Base-by-base conservation (phyloP, 2,329 filamentous ascomycete species). In the Lasiodiplodia sp. region DNA sequence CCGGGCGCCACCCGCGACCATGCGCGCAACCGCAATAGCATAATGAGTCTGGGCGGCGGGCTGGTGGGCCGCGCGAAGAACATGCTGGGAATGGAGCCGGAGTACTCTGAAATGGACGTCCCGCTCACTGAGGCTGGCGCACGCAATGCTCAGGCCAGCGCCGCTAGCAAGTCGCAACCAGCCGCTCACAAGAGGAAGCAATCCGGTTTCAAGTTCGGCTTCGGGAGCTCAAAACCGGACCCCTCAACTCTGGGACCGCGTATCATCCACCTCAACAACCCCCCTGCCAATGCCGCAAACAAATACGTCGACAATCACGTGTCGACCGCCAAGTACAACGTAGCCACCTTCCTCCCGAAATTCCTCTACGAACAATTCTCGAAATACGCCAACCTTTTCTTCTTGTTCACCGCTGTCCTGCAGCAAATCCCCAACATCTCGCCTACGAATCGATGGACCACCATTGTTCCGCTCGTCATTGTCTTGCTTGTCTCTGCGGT, bases 331-430 rank as follows among this genome's bases (percentile, higher is more conserved):
- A 99, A 99, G 82, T 99, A 99, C 87, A 99, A 98, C 79, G 75
- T 93, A 76, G 86, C 92, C 67, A 97, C 94, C 23, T 99, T 99
- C 80, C 78, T 98, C 21, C 96, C 96, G 63, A 99, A 99, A 81
- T 99, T 99, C 82, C 85, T 99, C 68, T 94, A 95, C 79, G 96
- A 99, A 80, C 96, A 99, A 79, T 99, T 99, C 83, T 97, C 94
- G 70, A 99, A 97, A 85, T 97, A 97, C 81, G 96, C 96, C 84
- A 99, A 99, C 82, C 82, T 99, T 77, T 99, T 99, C 85, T 99
- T 99, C 91, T 88, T 99, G 79, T 98, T 99, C 81, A 99, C 96
- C 47, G 94, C 96, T 18, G 90, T 89, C 51, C 84, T 99, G 56
- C 96, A 99, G 83, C 96, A 99, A 80, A 97, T 99, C 70, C 96